phyloP scores from a whole-genome alignment of 2,329 filamentous ascomycete genomes.

The Trichoderma afroharzianum region DNA sequence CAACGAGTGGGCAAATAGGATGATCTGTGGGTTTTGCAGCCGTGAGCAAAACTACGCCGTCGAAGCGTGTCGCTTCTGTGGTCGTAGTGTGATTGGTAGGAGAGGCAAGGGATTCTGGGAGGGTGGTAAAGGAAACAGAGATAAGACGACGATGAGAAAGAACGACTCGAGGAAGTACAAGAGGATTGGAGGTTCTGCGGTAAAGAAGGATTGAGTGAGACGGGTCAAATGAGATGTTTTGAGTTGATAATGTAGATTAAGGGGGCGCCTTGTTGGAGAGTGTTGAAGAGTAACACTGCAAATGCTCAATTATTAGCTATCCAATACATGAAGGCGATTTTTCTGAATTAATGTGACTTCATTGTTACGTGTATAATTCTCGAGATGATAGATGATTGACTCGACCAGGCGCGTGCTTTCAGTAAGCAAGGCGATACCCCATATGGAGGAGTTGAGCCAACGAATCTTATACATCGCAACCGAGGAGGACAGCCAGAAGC shows the following conservation, averaged over 20 bases:
- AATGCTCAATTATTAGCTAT: background rate
- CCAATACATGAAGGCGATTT: background rate
- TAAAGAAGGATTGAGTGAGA: slow-evolving; percentile 15
- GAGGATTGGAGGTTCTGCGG: slow-evolving; percentile 45
- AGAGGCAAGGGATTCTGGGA: slow-evolving; percentile 78
- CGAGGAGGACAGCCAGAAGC: background rate
- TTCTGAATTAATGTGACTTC: background rate
- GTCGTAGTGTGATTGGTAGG: slow-evolving; percentile 62
- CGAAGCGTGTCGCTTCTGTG: slow-evolving; percentile 73
- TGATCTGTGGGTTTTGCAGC: slow-evolving; percentile 79
- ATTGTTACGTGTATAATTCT: background rate
- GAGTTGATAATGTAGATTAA: background rate
- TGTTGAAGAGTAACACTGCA: background rate
- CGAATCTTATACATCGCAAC: background rate
- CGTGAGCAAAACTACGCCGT: slow-evolving; percentile 76
- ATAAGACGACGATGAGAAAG: slow-evolving; percentile 66
- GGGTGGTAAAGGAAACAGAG: slow-evolving; percentile 77
- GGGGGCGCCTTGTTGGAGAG: background rate
- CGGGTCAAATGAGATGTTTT: background rate
- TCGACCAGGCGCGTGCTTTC: background rate
- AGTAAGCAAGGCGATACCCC: background rate
- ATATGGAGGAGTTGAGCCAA: background rate
- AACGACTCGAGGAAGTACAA: slow-evolving; percentile 75
- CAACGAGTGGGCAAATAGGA: slow-evolving; percentile 77
- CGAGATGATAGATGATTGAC: background rate